Evolutionary conservation across 768 basidiomycete genomes (phyloP).

Genomic region (Termitomyces sp.): DNA sequence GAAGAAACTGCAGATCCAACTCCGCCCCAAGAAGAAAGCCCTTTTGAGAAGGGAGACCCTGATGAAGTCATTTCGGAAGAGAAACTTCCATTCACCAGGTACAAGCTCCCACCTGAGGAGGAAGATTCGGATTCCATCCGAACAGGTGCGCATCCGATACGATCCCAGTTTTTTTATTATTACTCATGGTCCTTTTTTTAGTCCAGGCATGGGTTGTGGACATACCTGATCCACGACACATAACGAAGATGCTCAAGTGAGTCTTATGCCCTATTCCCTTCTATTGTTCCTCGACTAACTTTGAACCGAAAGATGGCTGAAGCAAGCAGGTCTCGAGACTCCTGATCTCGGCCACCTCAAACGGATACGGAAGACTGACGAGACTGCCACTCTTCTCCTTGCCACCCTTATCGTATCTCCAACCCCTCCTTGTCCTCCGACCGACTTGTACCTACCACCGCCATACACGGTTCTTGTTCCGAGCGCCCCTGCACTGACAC

Average conservation of each 20-base stretch:
- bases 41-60: constrained; percentile 32
- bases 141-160: constrained; percentile 39
- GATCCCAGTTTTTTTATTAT: neutral
- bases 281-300: neutral
- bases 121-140: constrained; percentile 52
- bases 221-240: constrained; percentile 57
- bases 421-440: constrained; percentile 47
- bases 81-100: constrained; percentile 62
- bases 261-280: constrained; percentile 8
- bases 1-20: constrained; percentile 15
- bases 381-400: constrained; percentile 54
- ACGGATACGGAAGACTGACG: constrained; percentile 58
- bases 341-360: constrained; percentile 71
- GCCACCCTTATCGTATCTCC: constrained; percentile 38
- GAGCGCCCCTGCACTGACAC: constrained; percentile 60
- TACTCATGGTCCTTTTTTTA: constrained; percentile 21
- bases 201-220: constrained; percentile 79
- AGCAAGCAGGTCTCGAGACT: constrained; percentile 55
- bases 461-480: constrained; percentile 68
- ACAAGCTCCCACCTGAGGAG: constrained; percentile 63
- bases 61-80: constrained; percentile 52
- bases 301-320: constrained; percentile 57
- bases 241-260: constrained; percentile 62
- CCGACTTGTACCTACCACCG: constrained; percentile 36
- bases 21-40: constrained; percentile 14